Evolutionary conservation across 2,329 filamentous ascomycete genomes (phyloP), one percentile per base, ranked within the genome.

Genomic region (Apiospora malaysiana): DNA sequence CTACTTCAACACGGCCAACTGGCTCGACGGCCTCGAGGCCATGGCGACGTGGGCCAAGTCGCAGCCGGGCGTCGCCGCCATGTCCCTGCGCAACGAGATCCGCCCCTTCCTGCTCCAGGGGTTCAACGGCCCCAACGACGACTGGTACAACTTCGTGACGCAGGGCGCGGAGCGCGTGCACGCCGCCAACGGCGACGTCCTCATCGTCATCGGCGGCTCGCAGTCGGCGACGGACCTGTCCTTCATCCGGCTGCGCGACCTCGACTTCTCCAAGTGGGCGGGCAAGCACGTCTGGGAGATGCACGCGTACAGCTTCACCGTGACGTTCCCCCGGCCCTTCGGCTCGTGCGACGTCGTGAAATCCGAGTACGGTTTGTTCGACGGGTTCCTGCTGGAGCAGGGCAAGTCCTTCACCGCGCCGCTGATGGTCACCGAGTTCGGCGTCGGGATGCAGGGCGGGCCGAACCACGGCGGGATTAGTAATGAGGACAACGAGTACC

Each of bases 281-380:
- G 82, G 81, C 51, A 90, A 90, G 79, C 83, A 87, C 74, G 87
- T 90, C 16, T 90, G 87, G 87, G 88, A 90, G 79, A 84, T 87
- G 76, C 88, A 90, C 79, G 83, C 85, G 42, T 90, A 90, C 82
- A 82, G 81, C 71, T 89, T 87, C 79, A 88, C 86, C 37, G 81
- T 86, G 16, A 86, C 82, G 4, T 86, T 83, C 72, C 81, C 81
- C 25, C 77, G 83, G 71, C 72, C 78, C 40, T 78, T 83, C 42
- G 80, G 78, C n/a, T 80, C 79, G 75, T 89, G 87, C 79, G 78
- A 76, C 47, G 47, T 83, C 23, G 80, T 83, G 65, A 81, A 82
- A 76, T 73, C 79, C 32, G 76, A 84, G 71, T 86, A 87, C 72
- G 87, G 87, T 23, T 75, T 79, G 1, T 82, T 85, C 51, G 82